Conservation (phyloP, 225 moss, liverwort and hornwort species). For the Polytrichum commune region DNA sequence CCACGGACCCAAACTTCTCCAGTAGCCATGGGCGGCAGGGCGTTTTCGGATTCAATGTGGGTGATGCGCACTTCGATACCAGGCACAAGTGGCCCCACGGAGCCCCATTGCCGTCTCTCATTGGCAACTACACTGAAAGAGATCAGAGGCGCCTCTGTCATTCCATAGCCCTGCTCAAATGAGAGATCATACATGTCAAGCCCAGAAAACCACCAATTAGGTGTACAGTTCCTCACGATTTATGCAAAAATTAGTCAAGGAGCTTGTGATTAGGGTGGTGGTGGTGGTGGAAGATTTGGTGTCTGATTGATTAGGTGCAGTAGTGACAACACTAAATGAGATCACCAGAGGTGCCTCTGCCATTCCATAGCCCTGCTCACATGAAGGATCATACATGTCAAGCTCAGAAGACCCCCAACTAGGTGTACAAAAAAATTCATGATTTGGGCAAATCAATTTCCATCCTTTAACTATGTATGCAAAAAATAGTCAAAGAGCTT, state of each 20-base stretch:
- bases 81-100: constrained; percentile 37
- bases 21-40: constrained; percentile 24
- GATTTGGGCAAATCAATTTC: too few species aligned
- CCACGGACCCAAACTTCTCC: constrained; percentile 60
- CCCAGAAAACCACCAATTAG: too few species aligned
- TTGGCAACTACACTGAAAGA: constrained; percentile 38
- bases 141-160: constrained; percentile 47
- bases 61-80: constrained; percentile 32
- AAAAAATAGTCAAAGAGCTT: too few species aligned
- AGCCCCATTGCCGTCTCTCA: constrained; percentile 47
- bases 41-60: constrained; percentile 10
- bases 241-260: too few species aligned
- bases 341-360: constrained; percentile 38
- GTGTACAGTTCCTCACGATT: too few species aligned
- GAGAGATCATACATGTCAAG: background rate
- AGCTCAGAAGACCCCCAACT: too few species aligned
- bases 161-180: constrained; percentile 32
- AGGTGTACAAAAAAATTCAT: too few species aligned
- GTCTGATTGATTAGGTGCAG: background rate
- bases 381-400: too few species aligned
- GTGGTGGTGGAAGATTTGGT: too few species aligned
- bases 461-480: too few species aligned
- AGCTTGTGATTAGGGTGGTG: too few species aligned
- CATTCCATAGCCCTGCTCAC: constrained; percentile 38
- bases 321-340: constrained; percentile 30